A percentile compares a stretch with the other conserved stretches of the same genome.
Conservation (phyloP, 176 grass and related monocot species). For the Metroxylon sagu region DNA sequence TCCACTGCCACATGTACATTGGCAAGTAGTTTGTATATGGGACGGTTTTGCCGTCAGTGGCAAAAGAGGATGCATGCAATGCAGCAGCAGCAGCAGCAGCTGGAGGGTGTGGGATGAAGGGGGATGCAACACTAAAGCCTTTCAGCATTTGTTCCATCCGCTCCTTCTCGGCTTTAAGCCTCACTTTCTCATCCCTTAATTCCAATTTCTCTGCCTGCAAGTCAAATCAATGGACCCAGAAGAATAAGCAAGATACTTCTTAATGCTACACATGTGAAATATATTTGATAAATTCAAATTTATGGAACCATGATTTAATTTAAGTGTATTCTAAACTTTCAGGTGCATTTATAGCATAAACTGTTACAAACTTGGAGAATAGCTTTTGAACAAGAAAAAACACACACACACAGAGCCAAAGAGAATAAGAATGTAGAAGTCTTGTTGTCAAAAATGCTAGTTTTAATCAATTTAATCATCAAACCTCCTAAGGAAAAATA, state of each 20-base stretch:
- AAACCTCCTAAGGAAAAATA: too few relatives aligned
- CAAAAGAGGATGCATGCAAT: conserved; percentile 35
- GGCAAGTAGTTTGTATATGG: conserved; percentile 54
- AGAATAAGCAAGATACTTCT: neutral
- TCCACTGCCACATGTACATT: conserved; percentile 83
- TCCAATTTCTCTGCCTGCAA: conserved; percentile 71
- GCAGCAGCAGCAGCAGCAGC: conserved; percentile 16
- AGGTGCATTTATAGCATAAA: too few relatives aligned
- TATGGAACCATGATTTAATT: too few relatives aligned
- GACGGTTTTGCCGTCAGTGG: conserved; percentile 42
- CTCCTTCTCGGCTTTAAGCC: conserved; percentile 76
- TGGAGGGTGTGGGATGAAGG: conserved; percentile 43
- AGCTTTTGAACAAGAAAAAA: too few relatives aligned
- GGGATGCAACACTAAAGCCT: conserved; percentile 22
- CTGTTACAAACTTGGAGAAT: too few relatives aligned
- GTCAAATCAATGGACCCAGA: neutral
- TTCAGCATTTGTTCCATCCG: conserved; percentile 78
- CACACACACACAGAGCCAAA: too few relatives aligned
- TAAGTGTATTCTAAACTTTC: too few relatives aligned
- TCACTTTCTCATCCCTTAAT: conserved; percentile 81
- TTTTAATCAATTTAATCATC: too few relatives aligned
- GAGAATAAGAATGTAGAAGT: too few relatives aligned
- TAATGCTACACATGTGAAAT: too few relatives aligned
- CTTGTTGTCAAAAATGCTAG: too few relatives aligned
- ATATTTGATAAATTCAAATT: too few relatives aligned